Evolutionary conservation across 495 filamentous ascomycete genomes (phyloP), one percentile per base, ranked within the genome.

Genomic region (Lepraria neglecta): DNA sequence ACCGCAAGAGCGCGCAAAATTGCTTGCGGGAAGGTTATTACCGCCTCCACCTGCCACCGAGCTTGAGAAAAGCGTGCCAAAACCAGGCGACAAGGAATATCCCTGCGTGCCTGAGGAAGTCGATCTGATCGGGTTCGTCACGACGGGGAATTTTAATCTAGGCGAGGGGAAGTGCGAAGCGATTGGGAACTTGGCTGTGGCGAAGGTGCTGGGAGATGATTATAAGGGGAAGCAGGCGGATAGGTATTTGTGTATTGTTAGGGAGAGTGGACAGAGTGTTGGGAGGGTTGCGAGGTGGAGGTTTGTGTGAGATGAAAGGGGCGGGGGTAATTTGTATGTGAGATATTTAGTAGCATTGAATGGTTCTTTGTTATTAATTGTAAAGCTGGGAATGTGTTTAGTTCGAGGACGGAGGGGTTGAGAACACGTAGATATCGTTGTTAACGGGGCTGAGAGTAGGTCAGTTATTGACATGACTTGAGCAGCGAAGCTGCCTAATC

Each of bases 111-210:
- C 94, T 0, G 72, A 75, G 1, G 87, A 88, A 62, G 78, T 81
- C 15, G 90, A 96, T 68, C 75, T 97, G 33, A 87, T 98, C 44
- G 94, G 94, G 0, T 98, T 96, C 70, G 85, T 97, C 24, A 96
- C 91, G 27, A 88, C 86, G 3, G 94, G 92, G 3, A 87, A 88
- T 55, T 96, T 87, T 64, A 88, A 88, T 64, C 77, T 97, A 4
- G 84, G 83, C 6, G 83, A 91, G 61, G 94, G 92, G 2, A 80
- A 79, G 67, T 86, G 84, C 0, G 85, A 85, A 27, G 92, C 86
- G 0, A 78, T 98, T 60, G 94, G 89, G 0, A 85, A 80, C 19
- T 72, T 97, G 24, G 73, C 81, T 3, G 73, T 91, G 4, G 74
- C 69, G 4, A 88, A 81, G 73, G 82, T 87, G 28, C 63, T 70